Evolutionary conservation across 139 green algal species (phyloP), one percentile per base, ranked within the genome.

Genomic region (Haematococcus lacustris): DNA sequence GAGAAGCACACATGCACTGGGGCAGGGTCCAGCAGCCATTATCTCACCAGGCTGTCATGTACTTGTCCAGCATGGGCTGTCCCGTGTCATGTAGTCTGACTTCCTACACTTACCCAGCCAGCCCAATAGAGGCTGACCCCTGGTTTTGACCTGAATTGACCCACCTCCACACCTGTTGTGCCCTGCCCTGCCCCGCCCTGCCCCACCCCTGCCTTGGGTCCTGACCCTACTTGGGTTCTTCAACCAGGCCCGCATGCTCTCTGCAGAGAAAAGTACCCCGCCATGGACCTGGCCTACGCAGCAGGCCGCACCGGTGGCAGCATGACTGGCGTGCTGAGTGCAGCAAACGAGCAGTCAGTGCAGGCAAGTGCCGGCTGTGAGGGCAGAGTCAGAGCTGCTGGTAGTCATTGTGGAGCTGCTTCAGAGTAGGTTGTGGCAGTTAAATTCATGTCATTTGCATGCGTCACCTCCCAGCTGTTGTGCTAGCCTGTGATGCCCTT

Each of bases 251-350:
- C 17, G 43, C 43, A 53, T 53, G 43, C 43, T 53, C 43, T 41
- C 21, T 30, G 98, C 84, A 78, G 87, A 51, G 83, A 76, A n/a
- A 99, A 99, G 88, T 99, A 99, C 86, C 96, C 96, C 0, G 77
- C 87, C 65, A 90, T 99, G 89, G 76, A 96, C 59, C 82, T 99
- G 64, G 92, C 94, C 0, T 99, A 98, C 75, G 92, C 88, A 1
- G 91, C 95, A 5, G 95, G 96, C 17, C 78, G 95, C n/a, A 81
- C 83, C 6, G 96, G 91, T 1, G 96, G 95, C 38, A 99, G 94
- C 78, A 98, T 98, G 96, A 99, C 96, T 0, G 95, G 92, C 17
- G 95, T 98, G 40, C 87, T 98, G 60, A 89, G 80, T 53, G 96
- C 96, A 30, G 96, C 95, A 35, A 99, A 99, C 77, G 96, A 99